Percentiles rank a stretch among this genome's conserved stretches.
Evolutionary conservation across 2,329 filamentous ascomycete species (phyloP).

Genomic region (Epichloe scottii): DNA sequence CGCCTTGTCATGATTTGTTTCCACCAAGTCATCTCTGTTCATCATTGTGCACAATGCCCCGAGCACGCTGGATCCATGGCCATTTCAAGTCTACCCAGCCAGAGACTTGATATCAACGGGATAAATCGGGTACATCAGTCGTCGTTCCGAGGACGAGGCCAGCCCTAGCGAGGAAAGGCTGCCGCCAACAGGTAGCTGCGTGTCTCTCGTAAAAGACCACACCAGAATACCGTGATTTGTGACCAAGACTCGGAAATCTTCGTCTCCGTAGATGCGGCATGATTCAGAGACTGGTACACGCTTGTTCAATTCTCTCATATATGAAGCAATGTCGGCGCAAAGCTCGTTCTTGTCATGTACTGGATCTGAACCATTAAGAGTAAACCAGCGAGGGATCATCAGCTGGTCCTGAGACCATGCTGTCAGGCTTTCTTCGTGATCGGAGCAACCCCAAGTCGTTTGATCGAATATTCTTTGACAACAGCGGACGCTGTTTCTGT

Average conservation of each 20-base stretch:
- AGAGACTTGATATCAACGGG: neutral
- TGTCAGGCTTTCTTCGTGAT: neutral
- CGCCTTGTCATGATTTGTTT: neutral
- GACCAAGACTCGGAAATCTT: constrained; percentile 2
- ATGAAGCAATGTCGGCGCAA: neutral
- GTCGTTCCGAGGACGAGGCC: neutral
- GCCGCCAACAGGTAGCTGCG: neutral
- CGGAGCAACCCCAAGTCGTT: neutral
- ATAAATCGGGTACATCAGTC: neutral
- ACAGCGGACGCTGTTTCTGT: neutral
- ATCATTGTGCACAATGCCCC: neutral
- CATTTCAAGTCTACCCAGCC: neutral
- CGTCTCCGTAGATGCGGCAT: constrained; percentile 1
- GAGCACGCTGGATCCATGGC: neutral
- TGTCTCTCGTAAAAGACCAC: neutral
- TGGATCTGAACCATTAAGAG: neutral
- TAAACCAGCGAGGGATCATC: neutral
- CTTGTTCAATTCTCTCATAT: neutral
- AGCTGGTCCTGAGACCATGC: neutral
- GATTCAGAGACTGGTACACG: neutral
- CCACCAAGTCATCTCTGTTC: too few species aligned
- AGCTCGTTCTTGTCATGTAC: neutral
- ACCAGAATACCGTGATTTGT: neutral
- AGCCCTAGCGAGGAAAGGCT: neutral
- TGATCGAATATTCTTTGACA: neutral